Evolutionary conservation across 164 flowering plant genomes (phyloP).

Genomic region (Magnolia changhungtana): DNA sequence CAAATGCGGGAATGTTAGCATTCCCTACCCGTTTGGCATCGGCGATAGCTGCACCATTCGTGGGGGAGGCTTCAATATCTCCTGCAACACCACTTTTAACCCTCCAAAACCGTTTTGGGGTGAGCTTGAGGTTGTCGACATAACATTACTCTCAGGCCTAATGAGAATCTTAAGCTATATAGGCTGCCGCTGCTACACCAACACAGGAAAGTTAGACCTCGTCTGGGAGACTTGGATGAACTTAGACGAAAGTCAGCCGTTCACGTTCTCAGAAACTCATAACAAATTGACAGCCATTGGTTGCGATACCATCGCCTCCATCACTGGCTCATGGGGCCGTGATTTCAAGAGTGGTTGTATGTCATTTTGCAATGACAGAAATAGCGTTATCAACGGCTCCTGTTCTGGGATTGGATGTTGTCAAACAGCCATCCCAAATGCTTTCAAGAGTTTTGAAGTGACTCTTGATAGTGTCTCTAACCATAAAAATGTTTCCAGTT

Average conservation of each 20-base stretch:
- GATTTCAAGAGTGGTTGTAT: background rate
- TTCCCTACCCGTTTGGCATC: background rate
- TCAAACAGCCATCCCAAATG: background rate
- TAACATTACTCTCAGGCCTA: background rate
- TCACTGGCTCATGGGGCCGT: background rate
- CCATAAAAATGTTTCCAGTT: background rate
- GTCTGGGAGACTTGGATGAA: background rate
- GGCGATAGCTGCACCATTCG: background rate
- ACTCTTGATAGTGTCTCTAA: background rate
- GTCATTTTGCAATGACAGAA: background rate
- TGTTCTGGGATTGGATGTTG: background rate
- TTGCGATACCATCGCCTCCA: background rate
- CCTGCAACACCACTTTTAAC: background rate
- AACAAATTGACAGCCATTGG: background rate
- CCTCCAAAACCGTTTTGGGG: background rate
- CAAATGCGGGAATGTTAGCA: background rate
- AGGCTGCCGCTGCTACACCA: background rate
- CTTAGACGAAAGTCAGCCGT: background rate
- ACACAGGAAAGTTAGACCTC: background rate
- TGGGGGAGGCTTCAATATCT: background rate
- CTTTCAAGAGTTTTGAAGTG: background rate
- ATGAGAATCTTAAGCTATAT: background rate
- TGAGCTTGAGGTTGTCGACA: background rate
- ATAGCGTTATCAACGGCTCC: background rate
- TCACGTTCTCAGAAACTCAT: background rate